These are phyloP conservation scores for Diutina neorugosa DNA, from an alignment of 1,139 yeast species.

Conservation along the genomic window DNA sequence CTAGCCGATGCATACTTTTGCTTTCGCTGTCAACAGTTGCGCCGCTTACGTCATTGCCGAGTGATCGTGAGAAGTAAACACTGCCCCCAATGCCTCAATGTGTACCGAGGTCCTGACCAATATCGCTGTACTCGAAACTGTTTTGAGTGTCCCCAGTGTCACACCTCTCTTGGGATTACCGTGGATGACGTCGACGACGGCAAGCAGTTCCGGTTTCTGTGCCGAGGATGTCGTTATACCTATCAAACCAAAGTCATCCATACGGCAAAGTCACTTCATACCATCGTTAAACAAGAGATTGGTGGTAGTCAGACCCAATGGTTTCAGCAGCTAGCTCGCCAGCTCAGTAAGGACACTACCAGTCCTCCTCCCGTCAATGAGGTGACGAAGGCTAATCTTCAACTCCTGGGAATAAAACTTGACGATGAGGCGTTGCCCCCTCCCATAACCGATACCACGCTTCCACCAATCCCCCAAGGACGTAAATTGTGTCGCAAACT, in stretches of 20 bases:
- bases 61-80: conserved; percentile 17
- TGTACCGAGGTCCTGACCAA: conserved; percentile 15
- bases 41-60: conserved; percentile 17
- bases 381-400: neutral
- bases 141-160: conserved; percentile 28
- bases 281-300: conserved; percentile 15
- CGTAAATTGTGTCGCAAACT: neutral
- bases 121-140: conserved; percentile 25
- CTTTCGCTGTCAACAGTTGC: conserved; percentile 23
- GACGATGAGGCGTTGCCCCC: neutral
- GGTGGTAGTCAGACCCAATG: neutral
- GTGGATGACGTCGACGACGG: conserved; percentile 17
- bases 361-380: too few relatives aligned
- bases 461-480: neutral
- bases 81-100: conserved; percentile 27
- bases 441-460: neutral
- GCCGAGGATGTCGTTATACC: conserved; percentile 19
- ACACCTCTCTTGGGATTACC: conserved; percentile 15
- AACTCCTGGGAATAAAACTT: neutral
- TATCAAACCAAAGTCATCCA: conserved; percentile 19
- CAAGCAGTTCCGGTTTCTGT: conserved; percentile 22
- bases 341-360: too few relatives aligned
- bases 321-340: neutral
- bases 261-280: conserved; percentile 23
- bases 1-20: conserved; percentile 22